These are phyloP conservation scores for Fagus crenata DNA, from an alignment of 306 rosid genomes.

Conservation along the genomic window DNA sequence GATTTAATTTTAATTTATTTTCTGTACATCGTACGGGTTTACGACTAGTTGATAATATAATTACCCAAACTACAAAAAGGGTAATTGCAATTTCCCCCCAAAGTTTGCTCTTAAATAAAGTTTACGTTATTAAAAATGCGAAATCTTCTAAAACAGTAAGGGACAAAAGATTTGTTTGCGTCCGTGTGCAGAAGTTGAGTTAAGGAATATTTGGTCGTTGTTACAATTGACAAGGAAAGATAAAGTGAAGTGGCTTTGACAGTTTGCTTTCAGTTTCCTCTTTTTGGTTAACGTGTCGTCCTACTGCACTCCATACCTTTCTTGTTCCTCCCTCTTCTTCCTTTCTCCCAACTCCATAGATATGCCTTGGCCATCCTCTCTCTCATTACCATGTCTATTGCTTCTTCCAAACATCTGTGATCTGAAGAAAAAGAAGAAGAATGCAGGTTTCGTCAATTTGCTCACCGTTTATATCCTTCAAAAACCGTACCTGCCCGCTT, in stretches of 20 bases:
- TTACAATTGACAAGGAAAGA: too few species aligned
- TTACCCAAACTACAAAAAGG: too few species aligned
- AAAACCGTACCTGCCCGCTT: neutral
- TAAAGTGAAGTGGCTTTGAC: neutral
- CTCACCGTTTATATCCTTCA: neutral
- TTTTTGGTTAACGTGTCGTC: constrained; percentile 44
- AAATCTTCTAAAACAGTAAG: too few species aligned
- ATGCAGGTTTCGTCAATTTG: neutral
- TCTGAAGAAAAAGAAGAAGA: neutral
- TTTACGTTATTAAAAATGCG: too few species aligned
- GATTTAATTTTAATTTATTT: too few species aligned
- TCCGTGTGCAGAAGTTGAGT: too few species aligned
- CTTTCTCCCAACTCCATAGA: neutral
- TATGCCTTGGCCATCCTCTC: neutral
- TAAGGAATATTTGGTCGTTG: too few species aligned
- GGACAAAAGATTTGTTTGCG: too few species aligned
- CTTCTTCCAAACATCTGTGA: neutral
- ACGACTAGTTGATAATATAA: too few species aligned
- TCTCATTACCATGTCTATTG: neutral
- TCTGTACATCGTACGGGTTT: too few species aligned
- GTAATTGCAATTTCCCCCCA: too few species aligned
- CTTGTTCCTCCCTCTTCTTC: constrained; percentile 30
- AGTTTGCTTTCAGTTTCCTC: neutral
- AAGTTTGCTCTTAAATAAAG: too few species aligned
- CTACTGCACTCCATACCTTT: constrained; percentile 47